These are phyloP conservation scores for Nigrospora sphaerica DNA, from an alignment of 2,329 filamentous ascomycete genomes.

Conservation along the genomic window DNA sequence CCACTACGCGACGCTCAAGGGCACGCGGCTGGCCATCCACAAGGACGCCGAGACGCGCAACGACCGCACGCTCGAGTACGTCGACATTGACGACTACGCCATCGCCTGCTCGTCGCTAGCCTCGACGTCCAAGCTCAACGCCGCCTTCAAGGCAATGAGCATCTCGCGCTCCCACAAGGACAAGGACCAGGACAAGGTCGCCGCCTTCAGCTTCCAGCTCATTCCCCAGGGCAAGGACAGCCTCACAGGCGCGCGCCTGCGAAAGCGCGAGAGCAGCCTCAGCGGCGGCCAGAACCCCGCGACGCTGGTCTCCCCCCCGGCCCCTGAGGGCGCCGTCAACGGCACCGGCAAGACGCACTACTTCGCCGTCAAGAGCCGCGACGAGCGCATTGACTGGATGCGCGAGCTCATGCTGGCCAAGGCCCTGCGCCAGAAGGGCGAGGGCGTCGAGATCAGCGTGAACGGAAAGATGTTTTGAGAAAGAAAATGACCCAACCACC, in stretches of 20 bases:
- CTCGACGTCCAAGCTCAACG: slow-evolving; percentile 72
- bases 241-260: slow-evolving; percentile 36
- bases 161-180: slow-evolving; percentile 46
- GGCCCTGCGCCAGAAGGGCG: slow-evolving; percentile 74
- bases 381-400: slow-evolving; percentile 97
- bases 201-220: slow-evolving; percentile 79
- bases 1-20: slow-evolving; percentile 80
- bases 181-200: slow-evolving; percentile 38
- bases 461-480: slow-evolving; percentile 68
- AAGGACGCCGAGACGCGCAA: slow-evolving; percentile 41
- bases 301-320: slow-evolving; percentile 12
- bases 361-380: slow-evolving; percentile 79
- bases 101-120: slow-evolving; percentile 76
- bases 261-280: slow-evolving; percentile 44
- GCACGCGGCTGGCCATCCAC: slow-evolving; percentile 70
- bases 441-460: slow-evolving; percentile 75
- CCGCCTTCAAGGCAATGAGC: slow-evolving; percentile 76
- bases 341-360: slow-evolving; percentile 80
- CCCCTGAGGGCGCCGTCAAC: slow-evolving; percentile 30
- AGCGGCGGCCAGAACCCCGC: slow-evolving; percentile 24
- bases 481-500: not conserved
- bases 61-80: slow-evolving; percentile 62
- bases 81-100: slow-evolving; percentile 84
- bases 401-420: slow-evolving; percentile 87
- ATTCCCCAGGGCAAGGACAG: slow-evolving; percentile 61